Evolutionary conservation across 306 rosid species (phyloP).

Genomic region (Mimosa bimucronata): DNA sequence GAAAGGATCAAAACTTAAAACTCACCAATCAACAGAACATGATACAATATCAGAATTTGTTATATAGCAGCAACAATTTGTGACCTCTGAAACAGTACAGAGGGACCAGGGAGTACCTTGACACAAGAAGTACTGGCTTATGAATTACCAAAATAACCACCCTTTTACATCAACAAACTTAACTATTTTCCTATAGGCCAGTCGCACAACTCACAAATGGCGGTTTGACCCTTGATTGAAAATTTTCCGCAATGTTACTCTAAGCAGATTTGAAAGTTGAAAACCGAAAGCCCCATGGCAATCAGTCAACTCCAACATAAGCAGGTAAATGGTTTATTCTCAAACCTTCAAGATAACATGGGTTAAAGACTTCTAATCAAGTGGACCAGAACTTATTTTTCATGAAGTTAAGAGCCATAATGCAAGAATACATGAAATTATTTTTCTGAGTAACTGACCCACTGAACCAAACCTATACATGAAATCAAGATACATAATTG

Average conservation of each 20-base stretch:
- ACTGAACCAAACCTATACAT: slow-evolving; percentile 94
- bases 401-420: slow-evolving; percentile 8
- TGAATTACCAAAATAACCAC: no score
- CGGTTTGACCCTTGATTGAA: neutral
- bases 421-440: slow-evolving; percentile 1
- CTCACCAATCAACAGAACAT: slow-evolving; percentile 80
- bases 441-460: slow-evolving; percentile 70
- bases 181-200: slow-evolving; percentile 7
- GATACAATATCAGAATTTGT: slow-evolving; percentile 88
- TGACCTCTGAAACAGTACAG: no score
- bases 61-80: no score
- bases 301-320: no score
- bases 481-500: neutral
- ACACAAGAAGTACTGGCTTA: no score
- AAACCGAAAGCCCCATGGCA: neutral
- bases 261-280: neutral
- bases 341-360: no score
- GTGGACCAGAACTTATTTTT: neutral
- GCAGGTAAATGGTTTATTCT: no score
- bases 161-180: no score
- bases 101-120: no score
- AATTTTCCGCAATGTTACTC: neutral
- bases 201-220: slow-evolving; percentile 15
- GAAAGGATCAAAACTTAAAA: neutral
- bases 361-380: no score